Conservation (phyloP, 768 basidiomycete species). For the Auriscalpium microsporum region DNA sequence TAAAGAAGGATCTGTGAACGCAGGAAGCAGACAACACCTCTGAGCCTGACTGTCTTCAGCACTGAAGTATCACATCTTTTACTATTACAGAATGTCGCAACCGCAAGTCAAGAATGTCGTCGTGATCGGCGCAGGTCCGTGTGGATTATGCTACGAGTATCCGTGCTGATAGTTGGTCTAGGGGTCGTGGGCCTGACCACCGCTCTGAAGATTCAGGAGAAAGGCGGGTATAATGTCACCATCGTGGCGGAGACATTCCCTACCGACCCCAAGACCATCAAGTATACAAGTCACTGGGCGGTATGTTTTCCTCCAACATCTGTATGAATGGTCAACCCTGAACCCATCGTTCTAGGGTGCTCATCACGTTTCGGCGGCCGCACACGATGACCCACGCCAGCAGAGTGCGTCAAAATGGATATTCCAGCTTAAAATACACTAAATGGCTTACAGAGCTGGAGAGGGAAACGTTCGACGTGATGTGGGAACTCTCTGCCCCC, state of each 20-base stretch:
- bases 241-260: conserved; percentile 68
- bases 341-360: conserved; percentile 46
- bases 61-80: too few species aligned
- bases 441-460: conserved; percentile 43
- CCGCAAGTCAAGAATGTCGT: conserved; percentile 18
- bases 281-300: conserved; percentile 79
- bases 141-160: conserved; percentile 2
- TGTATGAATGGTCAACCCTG: neutral
- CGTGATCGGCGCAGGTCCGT: conserved; percentile 33
- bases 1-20: too few species aligned
- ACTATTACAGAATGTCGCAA: neutral
- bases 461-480: conserved; percentile 60
- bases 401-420: conserved; percentile 33
- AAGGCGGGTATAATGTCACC: conserved; percentile 51
- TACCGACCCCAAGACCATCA: conserved; percentile 61
- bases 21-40: too few species aligned
- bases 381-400: conserved; percentile 36
- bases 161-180: conserved; percentile 19
- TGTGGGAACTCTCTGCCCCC: conserved; percentile 67
- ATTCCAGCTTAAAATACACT: too few species aligned
- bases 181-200: conserved; percentile 76
- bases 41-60: too few species aligned
- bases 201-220: conserved; percentile 60
- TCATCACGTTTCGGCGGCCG: conserved; percentile 57
- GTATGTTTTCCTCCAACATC: conserved; percentile 31